Evolutionary conservation across 2,329 filamentous ascomycete genomes (phyloP), one percentile per base, ranked within the genome.

Genomic region (Uncinocarpus reesii): DNA sequence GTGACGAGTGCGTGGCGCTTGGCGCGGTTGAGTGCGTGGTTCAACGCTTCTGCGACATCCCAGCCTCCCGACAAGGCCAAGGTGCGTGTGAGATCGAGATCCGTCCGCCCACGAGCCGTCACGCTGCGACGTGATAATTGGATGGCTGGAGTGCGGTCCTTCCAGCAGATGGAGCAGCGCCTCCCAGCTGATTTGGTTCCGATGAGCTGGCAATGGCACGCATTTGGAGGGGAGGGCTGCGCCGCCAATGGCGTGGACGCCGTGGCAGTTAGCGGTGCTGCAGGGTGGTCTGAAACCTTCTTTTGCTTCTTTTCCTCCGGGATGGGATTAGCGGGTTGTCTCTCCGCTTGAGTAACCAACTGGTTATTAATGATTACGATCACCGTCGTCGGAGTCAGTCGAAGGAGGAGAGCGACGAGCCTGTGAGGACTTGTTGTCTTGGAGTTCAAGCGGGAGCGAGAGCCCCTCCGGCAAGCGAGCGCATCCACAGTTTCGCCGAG

Each of bases 1-100:
- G 45, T 47, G 45, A 47, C n/a, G 45, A 1, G 45, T 40, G 45
- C 45, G 45, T 47, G 45, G 45, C 29, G 6, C 35, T 47, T 41
- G 45, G 45, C 28, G 11, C 13, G 4, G n/a, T 10, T 3, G 13
- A 7, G 45, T 47, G 45, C 45, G 45, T 47, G 45, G 45, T 24
- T 34, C 45, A 47, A 47, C 36, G 21, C 18, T 20, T 38, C 35
- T 34, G 44, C 34, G 10, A 3, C 34, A 32, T 15, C 21, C 42
- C 32, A 36, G n/a, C 42, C 32, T 45, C 42, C 20, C 26, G 21
- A 18, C 20, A 18, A n/a, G n/a, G n/a, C n/a, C n/a, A n/a, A n/a
- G n/a, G n/a, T n/a, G n/a, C n/a, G n/a, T n/a, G n/a, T n/a, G 23
- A 29, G 23, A 42, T 21, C 40, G 20, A 42, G 40, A 16, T 4